Conservation (phyloP, 2,329 filamentous ascomycete genomes). For the Microsporum ferrugineum region DNA sequence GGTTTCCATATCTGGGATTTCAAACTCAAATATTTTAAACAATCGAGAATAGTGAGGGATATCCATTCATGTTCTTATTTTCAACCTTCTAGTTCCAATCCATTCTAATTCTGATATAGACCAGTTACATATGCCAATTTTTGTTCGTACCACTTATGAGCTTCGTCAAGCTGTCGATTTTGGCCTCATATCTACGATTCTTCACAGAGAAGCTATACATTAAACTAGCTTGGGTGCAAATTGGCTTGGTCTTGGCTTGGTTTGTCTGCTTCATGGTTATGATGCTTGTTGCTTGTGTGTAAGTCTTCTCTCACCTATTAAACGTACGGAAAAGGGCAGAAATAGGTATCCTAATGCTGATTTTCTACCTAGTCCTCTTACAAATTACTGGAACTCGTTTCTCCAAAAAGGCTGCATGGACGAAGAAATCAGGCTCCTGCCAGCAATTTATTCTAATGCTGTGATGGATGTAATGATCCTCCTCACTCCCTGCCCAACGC, state of each 20-base stretch:
- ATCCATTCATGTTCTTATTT: neutral
- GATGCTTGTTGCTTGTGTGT: slow-evolving; percentile 13
- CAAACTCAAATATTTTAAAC: slow-evolving; percentile 9
- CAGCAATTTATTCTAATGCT: slow-evolving; percentile 10
- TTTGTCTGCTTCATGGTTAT: slow-evolving; percentile 12
- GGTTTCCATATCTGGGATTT: slow-evolving; percentile 15
- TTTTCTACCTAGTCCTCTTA: slow-evolving; percentile 9
- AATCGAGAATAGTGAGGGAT: slow-evolving; percentile 11
- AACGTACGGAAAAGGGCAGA: neutral
- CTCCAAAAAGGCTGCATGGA: slow-evolving; percentile 8
- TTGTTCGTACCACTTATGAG: slow-evolving; percentile 12
- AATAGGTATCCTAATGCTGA: neutral
- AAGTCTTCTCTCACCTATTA: neutral
- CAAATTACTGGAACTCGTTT: slow-evolving; percentile 9
- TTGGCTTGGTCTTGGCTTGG: slow-evolving; percentile 11
- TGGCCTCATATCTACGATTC: slow-evolving; percentile 14
- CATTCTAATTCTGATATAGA: slow-evolving; percentile 6
- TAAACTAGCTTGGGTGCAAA: slow-evolving; percentile 8
- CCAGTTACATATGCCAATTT: slow-evolving; percentile 13
- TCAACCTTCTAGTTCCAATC: neutral
- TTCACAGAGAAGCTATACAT: slow-evolving; percentile 7
- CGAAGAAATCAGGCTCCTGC: slow-evolving; percentile 8
- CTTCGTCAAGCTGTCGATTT: slow-evolving; percentile 14
- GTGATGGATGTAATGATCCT: slow-evolving; percentile 14
- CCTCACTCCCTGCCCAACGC: slow-evolving; percentile 14